Percentiles rank a stretch among this genome's conserved stretches.
Conservation (phyloP, 768 basidiomycete genomes). For the Calvatia gigantea region DNA sequence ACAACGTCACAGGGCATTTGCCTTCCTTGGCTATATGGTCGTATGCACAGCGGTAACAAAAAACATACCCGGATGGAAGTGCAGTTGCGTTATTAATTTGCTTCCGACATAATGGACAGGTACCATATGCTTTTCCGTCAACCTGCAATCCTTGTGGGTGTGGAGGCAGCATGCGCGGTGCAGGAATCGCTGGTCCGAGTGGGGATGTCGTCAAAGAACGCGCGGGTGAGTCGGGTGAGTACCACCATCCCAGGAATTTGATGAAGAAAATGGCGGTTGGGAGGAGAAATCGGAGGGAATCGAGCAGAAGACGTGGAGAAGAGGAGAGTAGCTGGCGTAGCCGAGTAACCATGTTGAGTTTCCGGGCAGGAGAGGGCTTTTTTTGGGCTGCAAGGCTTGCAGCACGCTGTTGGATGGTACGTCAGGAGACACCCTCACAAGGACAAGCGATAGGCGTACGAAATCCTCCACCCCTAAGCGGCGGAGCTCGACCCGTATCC, state of each 20-base stretch:
- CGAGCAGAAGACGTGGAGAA: slow-evolving; percentile 64
- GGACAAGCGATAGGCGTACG: slow-evolving; percentile 39
- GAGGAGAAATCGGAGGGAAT: slow-evolving; percentile 74
- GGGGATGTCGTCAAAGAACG: slow-evolving; percentile 62
- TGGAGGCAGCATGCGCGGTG: slow-evolving; percentile 71
- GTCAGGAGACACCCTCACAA: background rate
- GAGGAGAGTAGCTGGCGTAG: slow-evolving; percentile 44
- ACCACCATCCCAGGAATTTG: slow-evolving; percentile 99
- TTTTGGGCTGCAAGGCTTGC: slow-evolving; percentile 31
- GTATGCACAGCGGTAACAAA: slow-evolving; percentile 90
- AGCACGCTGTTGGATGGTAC: slow-evolving; percentile 33
- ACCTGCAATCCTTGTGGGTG: slow-evolving; percentile 72
- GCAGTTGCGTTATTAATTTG: slow-evolving; percentile 83
- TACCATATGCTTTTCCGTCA: slow-evolving; percentile 65
- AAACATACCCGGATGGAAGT: slow-evolving; percentile 90
- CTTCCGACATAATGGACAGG: slow-evolving; percentile 77
- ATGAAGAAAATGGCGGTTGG: slow-evolving; percentile 92
- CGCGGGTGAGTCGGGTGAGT: slow-evolving; percentile 87
- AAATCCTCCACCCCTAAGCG: slow-evolving; percentile 77
- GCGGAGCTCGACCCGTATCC: slow-evolving; percentile 81
- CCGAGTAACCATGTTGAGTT: slow-evolving; percentile 35
- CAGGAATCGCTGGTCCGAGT: slow-evolving; percentile 69
- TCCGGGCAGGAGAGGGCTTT: slow-evolving; percentile 23
- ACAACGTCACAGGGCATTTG: slow-evolving; percentile 83
- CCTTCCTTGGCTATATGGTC: slow-evolving; percentile 75